phyloP scores from a whole-genome alignment of 2,329 filamentous ascomycete genomes.

The Paradendryphiella salina region DNA sequence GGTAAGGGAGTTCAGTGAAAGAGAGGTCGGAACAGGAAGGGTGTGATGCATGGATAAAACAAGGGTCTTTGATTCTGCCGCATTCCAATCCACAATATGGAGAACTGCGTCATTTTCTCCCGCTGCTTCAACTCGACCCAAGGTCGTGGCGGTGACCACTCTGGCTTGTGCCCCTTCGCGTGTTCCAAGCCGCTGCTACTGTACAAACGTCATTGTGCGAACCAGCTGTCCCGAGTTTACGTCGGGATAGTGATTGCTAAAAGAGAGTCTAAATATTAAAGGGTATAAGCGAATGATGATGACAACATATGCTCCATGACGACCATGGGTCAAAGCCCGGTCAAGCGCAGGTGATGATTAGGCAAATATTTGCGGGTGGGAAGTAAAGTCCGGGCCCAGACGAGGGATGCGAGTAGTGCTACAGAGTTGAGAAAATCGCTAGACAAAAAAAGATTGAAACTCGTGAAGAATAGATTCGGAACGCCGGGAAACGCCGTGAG shows the following conservation, averaged over 20 bases:
- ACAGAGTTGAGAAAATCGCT: slow-evolving; percentile 36
- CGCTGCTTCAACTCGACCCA: slow-evolving; percentile 20
- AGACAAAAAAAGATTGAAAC: slow-evolving; percentile 29
- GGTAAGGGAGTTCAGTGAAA: neutral
- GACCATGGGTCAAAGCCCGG: slow-evolving; percentile 22
- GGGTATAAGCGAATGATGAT: slow-evolving; percentile 42
- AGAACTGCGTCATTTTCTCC: slow-evolving; percentile 34
- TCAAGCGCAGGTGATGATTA: slow-evolving; percentile 23
- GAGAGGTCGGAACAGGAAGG: slow-evolving; percentile 2
- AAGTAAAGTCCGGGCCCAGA: slow-evolving; percentile 8
- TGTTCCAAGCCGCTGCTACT: slow-evolving; percentile 35
- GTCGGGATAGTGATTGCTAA: slow-evolving; percentile 28
- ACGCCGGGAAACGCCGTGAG: slow-evolving; percentile 30
- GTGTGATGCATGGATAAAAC: slow-evolving; percentile 8
- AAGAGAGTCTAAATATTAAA: slow-evolving; percentile 47
- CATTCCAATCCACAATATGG: slow-evolving; percentile 21
- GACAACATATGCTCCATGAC: slow-evolving; percentile 26
- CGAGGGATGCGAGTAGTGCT: slow-evolving; percentile 30
- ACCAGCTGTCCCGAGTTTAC: slow-evolving; percentile 14
- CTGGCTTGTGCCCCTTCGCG: slow-evolving; percentile 11
- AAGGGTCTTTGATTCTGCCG: slow-evolving; percentile 31
- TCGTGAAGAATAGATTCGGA: slow-evolving; percentile 22
- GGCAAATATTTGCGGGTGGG: slow-evolving; percentile 7
- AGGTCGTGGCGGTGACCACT: slow-evolving; percentile 19
- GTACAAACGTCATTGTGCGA: slow-evolving; percentile 43